Evolutionary conservation across 2,329 filamentous ascomycete genomes (phyloP), one percentile per base, ranked within the genome.

Genomic region (Alternaria sp.): DNA sequence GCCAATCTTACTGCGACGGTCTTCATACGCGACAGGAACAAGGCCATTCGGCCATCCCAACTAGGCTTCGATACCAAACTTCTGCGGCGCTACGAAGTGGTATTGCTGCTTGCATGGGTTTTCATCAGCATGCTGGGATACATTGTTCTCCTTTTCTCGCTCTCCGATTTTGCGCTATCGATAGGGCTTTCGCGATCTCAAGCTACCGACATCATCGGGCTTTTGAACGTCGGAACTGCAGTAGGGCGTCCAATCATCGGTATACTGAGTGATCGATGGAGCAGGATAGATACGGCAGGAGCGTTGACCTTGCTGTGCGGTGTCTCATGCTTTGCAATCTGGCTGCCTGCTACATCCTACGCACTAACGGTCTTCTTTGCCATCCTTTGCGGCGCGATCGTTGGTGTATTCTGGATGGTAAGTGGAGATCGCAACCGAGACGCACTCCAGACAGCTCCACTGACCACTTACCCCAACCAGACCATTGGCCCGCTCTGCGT

Each of bases 91-190:
- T 73, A 77, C 18, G 73, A 78, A 4, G 79, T 82, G 1, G 12
- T 79, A 5, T 65, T 84, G 3, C 66, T 84, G 33, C 73, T 83
- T 4, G 63, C 64, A 0, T 85, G 82, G 80, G 79, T 76, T 5
- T 84, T 86, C 58, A 72, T 81, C 23, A 82, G 75, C 56, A 80
- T 86, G 72, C 68, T 86, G 2, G 84, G 84, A 2, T 86, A 86
- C 60, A 82, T 85, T 55, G 76, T 79, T 1, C 64, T 85, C 12
- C 70, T 86, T 1, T 85, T 80, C 65, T 83, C 80, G 8, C 64
- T 86, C n/a, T 80, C 83, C 0, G 81, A 83, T 59, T 87, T 83
- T 65, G 83, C 81, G 2, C 67, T 77, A 11, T 82, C 78, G 7
- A 80, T 85, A 14, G 82, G 82, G 0, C 67, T 86, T 0, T 73